Percentiles rank a stretch among this genome's conserved stretches.
Conservation (phyloP, 352 stramenopile genomes). For the Globisporangium polare region DNA sequence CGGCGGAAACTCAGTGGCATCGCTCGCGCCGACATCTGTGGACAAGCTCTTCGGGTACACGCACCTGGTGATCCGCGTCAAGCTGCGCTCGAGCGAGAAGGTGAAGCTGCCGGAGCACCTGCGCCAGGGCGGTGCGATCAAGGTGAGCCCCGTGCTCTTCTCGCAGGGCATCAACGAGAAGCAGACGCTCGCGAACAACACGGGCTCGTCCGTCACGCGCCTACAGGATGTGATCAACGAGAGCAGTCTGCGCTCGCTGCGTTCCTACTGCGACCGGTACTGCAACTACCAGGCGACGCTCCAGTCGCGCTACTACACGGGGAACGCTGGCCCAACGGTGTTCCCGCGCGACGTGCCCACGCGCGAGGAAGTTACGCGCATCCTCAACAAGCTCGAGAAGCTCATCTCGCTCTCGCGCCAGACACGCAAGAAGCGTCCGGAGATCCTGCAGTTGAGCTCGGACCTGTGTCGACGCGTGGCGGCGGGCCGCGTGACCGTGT, state of each 20-base stretch:
- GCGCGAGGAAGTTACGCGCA: slow-evolving; percentile 52
- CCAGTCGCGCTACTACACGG: slow-evolving; percentile 29
- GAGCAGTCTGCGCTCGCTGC: slow-evolving; percentile 61
- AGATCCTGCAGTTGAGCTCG: slow-evolving; percentile 83
- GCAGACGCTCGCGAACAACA: slow-evolving; percentile 90
- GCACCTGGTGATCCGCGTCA: slow-evolving; percentile 77
- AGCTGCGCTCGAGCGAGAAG: slow-evolving; percentile 60
- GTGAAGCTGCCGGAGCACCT: slow-evolving; percentile 64
- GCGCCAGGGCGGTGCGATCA: slow-evolving; percentile 53
- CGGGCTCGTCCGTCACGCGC: slow-evolving; percentile 65
- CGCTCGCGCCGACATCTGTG: slow-evolving; percentile 35
- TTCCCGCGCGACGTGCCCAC: slow-evolving; percentile 18
- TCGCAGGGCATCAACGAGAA: slow-evolving; percentile 93
- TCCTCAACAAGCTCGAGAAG: slow-evolving; percentile 61
- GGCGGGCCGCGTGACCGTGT: slow-evolving; percentile 92
- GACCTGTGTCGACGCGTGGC: slow-evolving; percentile 79
- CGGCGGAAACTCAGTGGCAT: slow-evolving; percentile 26
- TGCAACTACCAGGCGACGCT: slow-evolving; percentile 61
- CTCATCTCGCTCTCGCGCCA: slow-evolving; percentile 64
- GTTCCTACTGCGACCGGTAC: slow-evolving; percentile 71
- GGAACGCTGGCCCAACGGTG: slow-evolving; percentile 9
- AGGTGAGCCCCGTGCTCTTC: slow-evolving; percentile 74
- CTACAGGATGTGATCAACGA: slow-evolving; percentile 84
- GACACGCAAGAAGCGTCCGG: slow-evolving; percentile 76
- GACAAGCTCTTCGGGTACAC: slow-evolving; percentile 66